Base-by-base conservation (phyloP, 768 basidiomycete genomes). In the Hemileccinum impolitum region DNA sequence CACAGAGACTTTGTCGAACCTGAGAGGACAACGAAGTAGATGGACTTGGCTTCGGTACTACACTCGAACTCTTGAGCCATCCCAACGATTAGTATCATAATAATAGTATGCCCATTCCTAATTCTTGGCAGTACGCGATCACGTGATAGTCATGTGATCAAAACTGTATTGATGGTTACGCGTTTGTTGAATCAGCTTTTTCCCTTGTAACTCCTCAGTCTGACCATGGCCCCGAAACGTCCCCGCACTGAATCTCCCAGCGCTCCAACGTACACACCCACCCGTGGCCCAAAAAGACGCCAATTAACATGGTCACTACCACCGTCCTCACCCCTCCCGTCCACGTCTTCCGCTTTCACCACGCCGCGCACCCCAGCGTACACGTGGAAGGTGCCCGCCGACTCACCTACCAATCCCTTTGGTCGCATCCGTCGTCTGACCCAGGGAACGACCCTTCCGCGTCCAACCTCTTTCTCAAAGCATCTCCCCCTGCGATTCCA, bases 341-440 rank as follows among this genome's bases (percentile, higher is more conserved):
- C 65, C 9, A 57, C 59, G 30, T 63, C 60, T 15, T 60, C 60
- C 25, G 50, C 48, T 5, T 58, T 57, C 31, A 58, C 67, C 21
- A 63, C 72, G 0, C 61, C 72, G 3, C 66, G 67, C 50, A 76
- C 75, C 3, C 72, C 76, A 1, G 53, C 64, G 15, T 55, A 46
- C 75, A 75, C 60, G 63, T 79, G 46, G 65, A 70, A 43, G 57
- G 67, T 60, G 1, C 81, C 85, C 4, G 77, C 72, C 6, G 85
- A 88, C 68, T 86, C 85, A 0, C 85, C 86, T 0, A 77, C 81
- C 4, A 87, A 87, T 56, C 86, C 85, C 0, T 82, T 87, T 51
- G 82, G 84, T 14, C 70, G 82, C 39, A 79, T 78, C 40, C 73
- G 76, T 15, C 70, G 71, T 13, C 68, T 68, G 5, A 65, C 64